Conservation (phyloP, 495 filamentous ascomycete genomes). For the Penicillium canescens region DNA sequence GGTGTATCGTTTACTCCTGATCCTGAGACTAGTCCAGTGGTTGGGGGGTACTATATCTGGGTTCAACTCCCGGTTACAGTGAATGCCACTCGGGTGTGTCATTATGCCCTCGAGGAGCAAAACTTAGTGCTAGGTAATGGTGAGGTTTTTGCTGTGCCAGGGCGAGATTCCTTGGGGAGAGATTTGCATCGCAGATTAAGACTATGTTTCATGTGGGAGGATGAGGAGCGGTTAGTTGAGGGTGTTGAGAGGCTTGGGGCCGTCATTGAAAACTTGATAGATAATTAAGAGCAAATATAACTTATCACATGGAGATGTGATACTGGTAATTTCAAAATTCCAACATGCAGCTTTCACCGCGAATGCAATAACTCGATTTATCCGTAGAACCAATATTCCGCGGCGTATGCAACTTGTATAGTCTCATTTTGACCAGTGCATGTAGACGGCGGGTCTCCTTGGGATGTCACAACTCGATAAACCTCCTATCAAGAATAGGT, state of each 20-base stretch:
- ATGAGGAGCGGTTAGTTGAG: slow-evolving; percentile 56
- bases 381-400: slow-evolving; percentile 72
- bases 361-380: slow-evolving; percentile 3
- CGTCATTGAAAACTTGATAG: slow-evolving; percentile 2
- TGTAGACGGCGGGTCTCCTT: slow-evolving; percentile 55
- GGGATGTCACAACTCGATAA: slow-evolving; percentile 68
- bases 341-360: neutral
- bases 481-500: slow-evolving; percentile 44
- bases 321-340: neutral
- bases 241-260: slow-evolving; percentile 53
- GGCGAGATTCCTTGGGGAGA: slow-evolving; percentile 31
- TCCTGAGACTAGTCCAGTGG: slow-evolving; percentile 44
- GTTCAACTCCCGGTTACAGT: slow-evolving; percentile 50
- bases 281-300: neutral
- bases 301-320: too few relatives aligned
- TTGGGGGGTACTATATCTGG: slow-evolving; percentile 74
- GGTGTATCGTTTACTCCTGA: slow-evolving; percentile 48
- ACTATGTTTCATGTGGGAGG: slow-evolving; percentile 66
- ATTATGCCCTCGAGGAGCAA: slow-evolving; percentile 44
- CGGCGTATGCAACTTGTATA: slow-evolving; percentile 60
- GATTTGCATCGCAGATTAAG: slow-evolving; percentile 45
- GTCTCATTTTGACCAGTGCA: slow-evolving; percentile 37
- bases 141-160: slow-evolving; percentile 56
- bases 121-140: slow-evolving; percentile 58
- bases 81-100: slow-evolving; percentile 44